phyloP scores from a whole-genome alignment of 192 early-diverging fungal species.

The Coemansia sp. region DNA sequence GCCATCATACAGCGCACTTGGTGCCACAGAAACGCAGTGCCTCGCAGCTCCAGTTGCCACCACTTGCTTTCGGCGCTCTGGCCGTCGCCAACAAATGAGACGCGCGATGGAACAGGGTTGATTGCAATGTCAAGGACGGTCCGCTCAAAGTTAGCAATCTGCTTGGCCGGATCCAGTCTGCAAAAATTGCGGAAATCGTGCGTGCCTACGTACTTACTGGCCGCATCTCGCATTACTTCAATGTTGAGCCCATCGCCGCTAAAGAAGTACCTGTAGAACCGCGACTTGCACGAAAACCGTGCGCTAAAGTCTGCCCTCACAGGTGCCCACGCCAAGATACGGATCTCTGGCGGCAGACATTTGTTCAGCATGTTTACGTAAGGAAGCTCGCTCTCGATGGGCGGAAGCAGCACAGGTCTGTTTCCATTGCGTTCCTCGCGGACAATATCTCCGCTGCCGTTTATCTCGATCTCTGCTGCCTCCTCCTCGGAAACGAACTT shows the following conservation, averaged over 20 bases:
- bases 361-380: slow-evolving; percentile 85
- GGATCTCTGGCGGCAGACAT: slow-evolving; percentile 82
- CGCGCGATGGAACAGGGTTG: slow-evolving; percentile 42
- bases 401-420: slow-evolving; percentile 22
- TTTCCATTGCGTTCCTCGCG: slow-evolving; percentile 30
- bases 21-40: slow-evolving; percentile 95
- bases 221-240: slow-evolving; percentile 72
- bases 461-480: slow-evolving; percentile 30
- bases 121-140: slow-evolving; percentile 67
- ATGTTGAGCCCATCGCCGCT: slow-evolving; percentile 64
- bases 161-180: slow-evolving; percentile 86
- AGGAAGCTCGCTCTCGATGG: slow-evolving; percentile 61
- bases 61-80: slow-evolving; percentile 23
- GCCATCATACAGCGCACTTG: slow-evolving; percentile 97
- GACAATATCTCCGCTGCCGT: slow-evolving; percentile 20
- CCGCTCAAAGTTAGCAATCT: slow-evolving; percentile 76
- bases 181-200: slow-evolving; percentile 98
- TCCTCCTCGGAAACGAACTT: slow-evolving; percentile 41
- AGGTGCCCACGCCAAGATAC: slow-evolving; percentile 89
- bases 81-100: slow-evolving; percentile 28
- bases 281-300: slow-evolving; percentile 77
- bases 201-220: slow-evolving; percentile 67
- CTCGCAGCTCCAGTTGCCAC: slow-evolving; percentile 72
- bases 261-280: slow-evolving; percentile 94
- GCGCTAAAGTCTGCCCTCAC: slow-evolving; percentile 77